Base-by-base conservation (phyloP, 148 eudicot species). In the Simmondsia chinensis region DNA sequence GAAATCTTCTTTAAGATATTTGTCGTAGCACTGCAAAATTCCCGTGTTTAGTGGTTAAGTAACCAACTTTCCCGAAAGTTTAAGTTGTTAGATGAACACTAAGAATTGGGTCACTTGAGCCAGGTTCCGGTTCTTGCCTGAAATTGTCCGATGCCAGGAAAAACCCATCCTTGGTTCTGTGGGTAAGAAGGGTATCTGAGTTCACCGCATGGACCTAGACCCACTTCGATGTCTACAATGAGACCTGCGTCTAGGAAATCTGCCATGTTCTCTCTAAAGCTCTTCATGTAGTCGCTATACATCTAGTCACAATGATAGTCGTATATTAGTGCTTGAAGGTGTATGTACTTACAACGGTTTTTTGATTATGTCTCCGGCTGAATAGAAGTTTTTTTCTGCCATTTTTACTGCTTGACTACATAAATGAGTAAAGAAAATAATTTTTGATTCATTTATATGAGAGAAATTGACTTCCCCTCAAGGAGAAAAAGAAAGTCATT, bases 121-220 rank as follows among this genome's bases (percentile, higher is more conserved):
- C 10, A 17, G 9, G 19, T 34, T 29, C 17, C 2, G 17, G n/a
- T 27, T 23, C 57, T 63, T 23, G 81, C 95, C 83, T 89, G 93
- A 61, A 89, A 84, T 68, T 81, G 93, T 54, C 97, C 95, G 8
- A 87, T 82, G 10, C 94, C 94, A 6, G 94, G 96, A 54, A 49
- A 87, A 33, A 18, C 49, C 88, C 94, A 82, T 22, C 85, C 94
- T 65, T 79, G 87, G 34, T 33, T 69, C 48, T 76, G 45, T 7
- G 79, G 80, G 39, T 76, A 87, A 26, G 96, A 87, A 34, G 94
- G 94, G 55, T 87, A 87, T 44, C 85, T 69, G 9, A 87, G 71
- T 47, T 87, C 96, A n/a, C 96, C 87, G 4, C 77, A 76, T 17
- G 96, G 93, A 22, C 96, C 96, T 25, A 79, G 79, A 39, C 96